Evolutionary conservation across 83 land plant species (phyloP).

Genomic region (Thuja plicata): DNA sequence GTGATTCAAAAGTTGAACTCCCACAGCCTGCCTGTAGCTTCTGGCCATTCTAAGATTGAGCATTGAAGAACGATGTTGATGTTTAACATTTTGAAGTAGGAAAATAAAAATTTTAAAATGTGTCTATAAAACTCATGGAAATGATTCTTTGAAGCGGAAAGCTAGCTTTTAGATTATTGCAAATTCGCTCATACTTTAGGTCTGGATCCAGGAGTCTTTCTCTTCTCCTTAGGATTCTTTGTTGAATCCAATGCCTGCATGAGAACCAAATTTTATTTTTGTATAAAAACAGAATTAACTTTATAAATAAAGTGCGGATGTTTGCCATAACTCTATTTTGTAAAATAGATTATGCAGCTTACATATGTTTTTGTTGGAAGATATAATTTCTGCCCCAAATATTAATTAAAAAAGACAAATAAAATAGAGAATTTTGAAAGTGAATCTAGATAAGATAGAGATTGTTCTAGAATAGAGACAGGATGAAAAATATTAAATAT

Average conservation of each 20-base stretch:
- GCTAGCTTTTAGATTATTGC: not conserved
- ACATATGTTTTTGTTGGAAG: too few species aligned
- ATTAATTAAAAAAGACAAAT: too few species aligned
- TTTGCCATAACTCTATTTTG: not conserved
- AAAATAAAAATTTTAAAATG: not conserved
- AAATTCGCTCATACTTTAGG: not conserved
- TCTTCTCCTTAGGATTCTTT: not conserved
- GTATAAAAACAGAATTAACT: not conserved
- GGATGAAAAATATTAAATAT: too few species aligned
- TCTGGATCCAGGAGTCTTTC: not conserved
- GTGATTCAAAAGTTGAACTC: not conserved
- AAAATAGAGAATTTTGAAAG: too few species aligned
- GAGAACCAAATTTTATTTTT: not conserved
- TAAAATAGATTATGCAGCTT: not conserved
- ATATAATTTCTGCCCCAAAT: too few species aligned
- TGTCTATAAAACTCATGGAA: not conserved
- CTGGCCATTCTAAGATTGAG: slow-evolving; percentile 3
- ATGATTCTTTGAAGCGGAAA: not conserved
- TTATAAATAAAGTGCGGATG: not conserved
- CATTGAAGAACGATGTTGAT: not conserved
- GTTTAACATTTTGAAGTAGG: not conserved
- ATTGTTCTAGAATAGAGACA: too few species aligned
- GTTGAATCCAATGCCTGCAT: not conserved
- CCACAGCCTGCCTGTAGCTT: not conserved
- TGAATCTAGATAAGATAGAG: too few species aligned